These are phyloP conservation scores for Cephaloascus albidus DNA, from an alignment of 805 yeast species.

Conservation along the genomic window DNA sequence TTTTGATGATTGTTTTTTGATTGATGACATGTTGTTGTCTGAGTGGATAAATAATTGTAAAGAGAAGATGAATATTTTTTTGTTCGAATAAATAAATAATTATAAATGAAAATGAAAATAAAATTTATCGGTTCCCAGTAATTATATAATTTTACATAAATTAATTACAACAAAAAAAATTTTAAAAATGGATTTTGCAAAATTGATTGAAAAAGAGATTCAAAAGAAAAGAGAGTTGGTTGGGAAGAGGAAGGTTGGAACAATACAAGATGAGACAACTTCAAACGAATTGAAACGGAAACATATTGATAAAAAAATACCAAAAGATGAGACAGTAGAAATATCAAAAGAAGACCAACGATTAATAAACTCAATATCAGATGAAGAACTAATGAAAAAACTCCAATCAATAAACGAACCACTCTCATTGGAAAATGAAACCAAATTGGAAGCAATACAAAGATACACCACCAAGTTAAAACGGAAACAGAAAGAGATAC, in stretches of 20 bases:
- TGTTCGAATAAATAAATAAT: too few relatives aligned
- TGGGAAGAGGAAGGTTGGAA: conserved; percentile 3
- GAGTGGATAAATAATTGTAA: not conserved
- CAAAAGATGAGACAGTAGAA: conserved; percentile 3
- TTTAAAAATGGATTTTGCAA: conserved; percentile 35
- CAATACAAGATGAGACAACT: conserved; percentile 4
- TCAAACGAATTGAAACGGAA: conserved; percentile 1
- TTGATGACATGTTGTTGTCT: not conserved
- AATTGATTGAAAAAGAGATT: conserved; percentile 38
- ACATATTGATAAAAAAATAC: not conserved
- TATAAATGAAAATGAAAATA: too few relatives aligned
- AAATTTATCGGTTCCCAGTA: too few relatives aligned
- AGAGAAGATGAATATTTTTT: too few relatives aligned
- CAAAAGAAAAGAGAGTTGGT: conserved; percentile 27
- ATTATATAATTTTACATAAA: not conserved
- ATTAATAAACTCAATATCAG: conserved; percentile 10
- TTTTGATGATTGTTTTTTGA: conserved; percentile 1
- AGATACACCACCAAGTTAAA: conserved; percentile 3
- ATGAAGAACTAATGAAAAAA: conserved; percentile 13
- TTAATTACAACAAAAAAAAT: not conserved
- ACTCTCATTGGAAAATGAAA: conserved; percentile 4
- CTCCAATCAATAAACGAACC: conserved; percentile 14
- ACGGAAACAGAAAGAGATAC: conserved; percentile 11
- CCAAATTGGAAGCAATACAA: conserved; percentile 10
- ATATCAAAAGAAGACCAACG: conserved; percentile 4